Base-by-base conservation (phyloP, 2,329 filamentous ascomycete genomes). In the Fusarium luffae region DNA sequence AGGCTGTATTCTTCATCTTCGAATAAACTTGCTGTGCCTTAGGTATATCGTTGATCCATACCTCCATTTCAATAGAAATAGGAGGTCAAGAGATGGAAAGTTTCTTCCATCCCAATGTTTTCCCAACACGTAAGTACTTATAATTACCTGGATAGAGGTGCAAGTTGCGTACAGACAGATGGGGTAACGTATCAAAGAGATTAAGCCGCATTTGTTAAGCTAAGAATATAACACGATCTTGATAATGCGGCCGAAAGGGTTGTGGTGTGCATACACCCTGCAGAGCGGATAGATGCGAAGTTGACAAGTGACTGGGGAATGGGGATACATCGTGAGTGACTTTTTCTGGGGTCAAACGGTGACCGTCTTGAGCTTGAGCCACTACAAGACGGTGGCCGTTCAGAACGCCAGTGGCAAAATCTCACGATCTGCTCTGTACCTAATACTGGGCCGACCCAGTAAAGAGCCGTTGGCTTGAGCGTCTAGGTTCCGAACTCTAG, bases 351-450 rank as follows among this genome's bases (percentile, higher is more conserved):
- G 47, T 55, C 32, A 63, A 70, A 69, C 62, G 67, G 67, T 70
- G 66, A 56, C 62, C 62, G 66, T 54, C 54, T 42, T 37, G 18
- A 37, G 34, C 34, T 37, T n/a, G 49, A 42, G 52, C 58, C 57
- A 58, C 52, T 40, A 23, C 30, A 34, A 55, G 62, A 69, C 67
- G 67, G 67, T 70, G 62, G 62, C 66, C 66, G 56, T 70, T 69
- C 51, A 56, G 62, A 55, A 55, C 49, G 27, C 44, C 63, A 63
- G 62, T 57, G 64, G 42, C 64, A 28, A 52, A 52, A 9, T 50
- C 49, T 52, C 27, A 69, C 54, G 54, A 50, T 70, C 67, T 63
- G 28, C 46, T 25, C 47, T 42, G 30, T 52, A 34, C 32, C 32
- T 34, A 34, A 28, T 41, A 37, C 34, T 37, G 34, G 18, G 18